phyloP scores from a whole-genome alignment of 805 yeast species.

The Kodamaea lidongshanica region DNA sequence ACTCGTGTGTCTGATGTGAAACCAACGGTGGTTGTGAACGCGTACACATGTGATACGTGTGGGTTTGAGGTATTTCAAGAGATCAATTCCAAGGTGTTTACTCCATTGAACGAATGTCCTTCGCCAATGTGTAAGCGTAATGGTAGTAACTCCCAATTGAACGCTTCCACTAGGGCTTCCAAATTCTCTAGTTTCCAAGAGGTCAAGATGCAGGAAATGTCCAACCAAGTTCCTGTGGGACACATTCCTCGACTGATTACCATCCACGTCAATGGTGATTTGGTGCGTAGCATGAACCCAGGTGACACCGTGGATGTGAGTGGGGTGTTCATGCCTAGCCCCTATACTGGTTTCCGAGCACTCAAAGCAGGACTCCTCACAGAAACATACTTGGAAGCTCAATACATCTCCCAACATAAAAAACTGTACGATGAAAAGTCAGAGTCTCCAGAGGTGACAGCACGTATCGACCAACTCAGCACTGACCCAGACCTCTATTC shows the following conservation, averaged over 20 bases:
- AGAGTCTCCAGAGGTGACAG: conserved; percentile 50
- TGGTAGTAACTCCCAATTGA: conserved; percentile 80
- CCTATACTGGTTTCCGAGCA: conserved; percentile 94
- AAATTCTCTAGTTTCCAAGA: conserved; percentile 95
- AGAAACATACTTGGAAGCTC: conserved; percentile 89
- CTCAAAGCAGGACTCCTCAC: conserved; percentile 88
- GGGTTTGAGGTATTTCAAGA: conserved; percentile 97
- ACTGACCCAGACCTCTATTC: conserved; percentile 68
- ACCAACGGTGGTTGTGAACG: conserved; percentile 84
- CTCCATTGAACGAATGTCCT: conserved; percentile 84
- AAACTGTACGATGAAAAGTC: conserved; percentile 69
- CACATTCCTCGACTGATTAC: conserved; percentile 88
- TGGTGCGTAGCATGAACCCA: conserved; percentile 82
- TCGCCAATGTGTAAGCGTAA: conserved; percentile 74
- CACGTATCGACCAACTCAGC: conserved; percentile 50
- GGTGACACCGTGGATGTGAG: conserved; percentile 93
- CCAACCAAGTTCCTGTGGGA: conserved; percentile 96
- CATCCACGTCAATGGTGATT: conserved; percentile 85
- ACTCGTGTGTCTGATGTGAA: conserved; percentile 95
- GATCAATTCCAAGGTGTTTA: conserved; percentile 74
- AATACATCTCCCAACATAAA: conserved; percentile 79
- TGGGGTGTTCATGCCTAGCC: conserved; percentile 89
- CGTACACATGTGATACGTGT: conserved; percentile 96
- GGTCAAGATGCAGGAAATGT: conserved; percentile 87
- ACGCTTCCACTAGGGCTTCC: conserved; percentile 91